These are phyloP conservation scores for Paraconiothyrium sp. DNA, from an alignment of 2,329 filamentous ascomycete genomes.

Conservation along the genomic window DNA sequence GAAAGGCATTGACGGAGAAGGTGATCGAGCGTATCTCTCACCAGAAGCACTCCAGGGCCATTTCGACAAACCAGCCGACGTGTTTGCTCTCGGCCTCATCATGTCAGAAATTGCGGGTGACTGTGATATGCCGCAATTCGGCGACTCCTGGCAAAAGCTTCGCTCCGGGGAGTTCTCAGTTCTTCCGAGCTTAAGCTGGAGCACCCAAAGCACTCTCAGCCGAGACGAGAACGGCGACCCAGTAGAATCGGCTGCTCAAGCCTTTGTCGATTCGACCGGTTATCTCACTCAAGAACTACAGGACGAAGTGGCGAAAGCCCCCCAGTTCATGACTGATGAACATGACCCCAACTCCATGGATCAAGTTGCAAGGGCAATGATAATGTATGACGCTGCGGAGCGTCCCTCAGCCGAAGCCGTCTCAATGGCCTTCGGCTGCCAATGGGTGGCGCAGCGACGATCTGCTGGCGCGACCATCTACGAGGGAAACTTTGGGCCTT, in stretches of 20 bases:
- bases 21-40: constrained; percentile 95
- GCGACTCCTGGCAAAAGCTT: constrained; percentile 87
- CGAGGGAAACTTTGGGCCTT: constrained; percentile 94
- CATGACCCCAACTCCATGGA: constrained; percentile 80
- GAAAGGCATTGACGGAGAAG: constrained; percentile 84
- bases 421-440: constrained; percentile 75
- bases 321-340: constrained; percentile 87
- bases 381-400: constrained; percentile 74
- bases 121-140: constrained; percentile 92
- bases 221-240: constrained; percentile 71
- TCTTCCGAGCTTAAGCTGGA: constrained; percentile 87
- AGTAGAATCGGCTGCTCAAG: constrained; percentile 35
- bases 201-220: constrained; percentile 71
- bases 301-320: constrained; percentile 72
- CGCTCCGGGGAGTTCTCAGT: constrained; percentile 85
- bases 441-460: constrained; percentile 80
- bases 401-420: constrained; percentile 81
- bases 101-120: constrained; percentile 95
- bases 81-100: constrained; percentile 94
- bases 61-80: constrained; percentile 89
- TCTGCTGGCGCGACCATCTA: constrained; percentile 92
- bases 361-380: constrained; percentile 86
- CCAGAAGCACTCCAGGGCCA: constrained; percentile 88
- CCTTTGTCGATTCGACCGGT: constrained; percentile 44
- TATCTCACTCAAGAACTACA: constrained; percentile 32